Base-by-base conservation (phyloP, 352 stramenopile species). In the Globisporangium okanoganense region DNA sequence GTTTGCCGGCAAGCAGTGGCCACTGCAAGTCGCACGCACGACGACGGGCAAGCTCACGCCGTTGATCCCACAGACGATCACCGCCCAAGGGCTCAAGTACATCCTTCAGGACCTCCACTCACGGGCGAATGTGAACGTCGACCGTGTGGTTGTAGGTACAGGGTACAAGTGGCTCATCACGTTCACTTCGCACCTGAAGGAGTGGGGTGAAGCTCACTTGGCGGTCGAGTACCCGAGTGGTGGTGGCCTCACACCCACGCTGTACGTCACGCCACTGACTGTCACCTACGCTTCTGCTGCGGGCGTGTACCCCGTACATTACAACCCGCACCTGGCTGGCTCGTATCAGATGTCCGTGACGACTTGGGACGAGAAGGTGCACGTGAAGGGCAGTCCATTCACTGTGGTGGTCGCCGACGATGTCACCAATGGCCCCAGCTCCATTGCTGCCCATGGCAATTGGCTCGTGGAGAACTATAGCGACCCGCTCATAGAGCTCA, bases 301-400 rank as follows among this genome's bases (percentile, higher is more conserved):
- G 44, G 94, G 96, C 0, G 61, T 91, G 4, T 99, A 99, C 71
- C 95, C 91, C 0, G 80, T 98, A 24, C 65, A 70, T 18, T 99
- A 98, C 64, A 98, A 78, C 5, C 74, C 95, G 6, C 94, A 94
- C 61, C 86, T 96, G 45, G 92, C 82, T 6, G 96, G 96, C 9
- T 69, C 64, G 14, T 98, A 98, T 70, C 82, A 84, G 4, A 70
- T 99, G 44, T 82, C 69, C n/a, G 74, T 99, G 51, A 97, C 75
- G 3, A 77, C 82, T 5, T 71, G 69, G 35, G 85, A 95, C 48
- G 79, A 71, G 16, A 49, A 69, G 6, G 70, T 70, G 9, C 82
- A 96, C 45, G 92, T 99, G 22, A 69, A 87, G 9, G 92, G 92
- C 0, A 97, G 85, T 62, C 94, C 95, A 5, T 98, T 97, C 61